Evolutionary conservation across 306 rosid species (phyloP), one percentile per base, ranked within the genome.

Genomic region (Malus orientalis): DNA sequence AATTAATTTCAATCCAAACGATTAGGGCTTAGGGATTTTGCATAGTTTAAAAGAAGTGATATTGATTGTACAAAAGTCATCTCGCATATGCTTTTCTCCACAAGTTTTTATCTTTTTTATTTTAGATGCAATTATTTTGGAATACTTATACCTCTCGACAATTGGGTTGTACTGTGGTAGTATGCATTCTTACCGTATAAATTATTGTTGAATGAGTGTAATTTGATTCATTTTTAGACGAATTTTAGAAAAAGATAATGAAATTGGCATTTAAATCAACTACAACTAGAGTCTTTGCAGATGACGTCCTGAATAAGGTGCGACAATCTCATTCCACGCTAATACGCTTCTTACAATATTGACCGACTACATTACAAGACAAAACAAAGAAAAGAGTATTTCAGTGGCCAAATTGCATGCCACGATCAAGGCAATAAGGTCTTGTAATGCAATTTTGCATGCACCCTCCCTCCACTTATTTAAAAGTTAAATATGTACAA

Each of bases 241-340:
- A 13, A 47, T 3, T 47, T 47, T 13, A 1, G 2, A 45, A 3
- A 0, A 11, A 44, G 0, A 45, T 14, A 6, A 4, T 13, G 1
- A 13, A 47, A 47, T 13, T 14, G 15, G 0, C 2, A 4, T 1
- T 14, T 1, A 49, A 49, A 49, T 49, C 54, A 49, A 4, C 4
- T 49, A 49, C 8, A 49, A 49, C 8, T 8, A 40, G 11, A 8
- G 8, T 15, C 20, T 15, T 47, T 0, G 1, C 14, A 4, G 18
- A 47, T 0, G 2, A 4, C 19, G 0, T 14, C 19, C 7, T 14
- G 18, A 47, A 47, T 1, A 1, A 14, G 1, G 3, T 14, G 18
- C 1, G 0, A 4, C 0, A 47, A 47, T 15, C 53, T 4, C 53
- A 47, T 47, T 47, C 3, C 51, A 45, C 14, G 4, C 4, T 13